phyloP scores from a whole-genome alignment of 495 filamentous ascomycete genomes.

The Penicillium alfredii region DNA sequence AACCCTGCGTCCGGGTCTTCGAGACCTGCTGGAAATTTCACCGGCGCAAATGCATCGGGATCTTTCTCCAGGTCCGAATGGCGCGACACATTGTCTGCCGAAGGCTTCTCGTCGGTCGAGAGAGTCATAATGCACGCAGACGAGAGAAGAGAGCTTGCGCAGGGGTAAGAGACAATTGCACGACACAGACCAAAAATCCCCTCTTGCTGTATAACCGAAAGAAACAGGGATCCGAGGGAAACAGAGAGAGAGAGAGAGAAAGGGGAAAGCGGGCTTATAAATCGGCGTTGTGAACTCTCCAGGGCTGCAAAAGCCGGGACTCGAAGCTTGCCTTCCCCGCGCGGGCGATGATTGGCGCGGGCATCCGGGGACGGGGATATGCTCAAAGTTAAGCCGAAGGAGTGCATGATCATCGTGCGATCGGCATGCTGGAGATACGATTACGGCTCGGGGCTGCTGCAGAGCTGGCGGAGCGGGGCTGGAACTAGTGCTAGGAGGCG shows the following conservation, averaged over 20 bases:
- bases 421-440: constrained; percentile 1
- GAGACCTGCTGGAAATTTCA: constrained; percentile 19
- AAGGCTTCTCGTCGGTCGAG: constrained; percentile 11
- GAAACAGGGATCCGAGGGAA: too few species aligned
- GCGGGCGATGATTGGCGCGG: too few species aligned
- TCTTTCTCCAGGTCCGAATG: constrained; percentile 22
- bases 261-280: constrained; percentile 13
- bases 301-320: too few species aligned
- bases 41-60: background rate
- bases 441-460: too few species aligned
- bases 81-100: constrained; percentile 4
- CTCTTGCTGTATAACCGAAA: too few species aligned
- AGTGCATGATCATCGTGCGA: too few species aligned
- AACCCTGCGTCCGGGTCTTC: constrained; percentile 65
- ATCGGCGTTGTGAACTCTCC: constrained; percentile 4
- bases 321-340: too few species aligned
- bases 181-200: background rate
- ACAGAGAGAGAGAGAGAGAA: too few species aligned
- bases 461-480: too few species aligned
- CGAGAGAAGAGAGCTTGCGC: background rate
- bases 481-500: too few species aligned
- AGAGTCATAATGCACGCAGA: constrained; percentile 12
- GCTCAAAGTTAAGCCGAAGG: background rate
- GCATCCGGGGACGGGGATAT: too few species aligned
- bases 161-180: background rate